A percentile compares a stretch with the other conserved stretches of the same genome.
These are phyloP conservation scores for Penicillium sumatraense DNA, from an alignment of 2,329 filamentous ascomycete species.

Conservation along the genomic window DNA sequence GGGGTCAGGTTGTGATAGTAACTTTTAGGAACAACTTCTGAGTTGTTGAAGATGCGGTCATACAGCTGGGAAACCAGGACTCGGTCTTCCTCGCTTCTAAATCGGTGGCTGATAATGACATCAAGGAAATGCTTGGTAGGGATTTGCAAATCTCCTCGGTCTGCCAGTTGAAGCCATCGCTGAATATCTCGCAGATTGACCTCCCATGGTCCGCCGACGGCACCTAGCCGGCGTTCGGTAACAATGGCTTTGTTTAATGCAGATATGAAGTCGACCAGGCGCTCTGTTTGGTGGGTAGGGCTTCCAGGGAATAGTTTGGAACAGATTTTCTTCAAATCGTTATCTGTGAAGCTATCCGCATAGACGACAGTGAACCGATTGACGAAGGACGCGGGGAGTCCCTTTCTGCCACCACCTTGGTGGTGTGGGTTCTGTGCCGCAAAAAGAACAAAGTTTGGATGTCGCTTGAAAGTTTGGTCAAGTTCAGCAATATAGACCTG, in stretches of 20 bases:
- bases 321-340: constrained; percentile 84
- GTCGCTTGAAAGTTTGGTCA: constrained; percentile 88
- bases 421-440: constrained; percentile 98
- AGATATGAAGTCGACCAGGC: constrained; percentile 79
- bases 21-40: constrained; percentile 54
- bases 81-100: constrained; percentile 74
- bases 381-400: constrained; percentile 91
- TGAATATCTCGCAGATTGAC: constrained; percentile 91
- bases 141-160: constrained; percentile 64
- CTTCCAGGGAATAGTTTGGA: constrained; percentile 73
- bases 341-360: constrained; percentile 81
- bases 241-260: constrained; percentile 74
- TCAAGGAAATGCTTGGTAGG: constrained; percentile 75
- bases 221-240: constrained; percentile 58
- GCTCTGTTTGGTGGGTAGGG: constrained; percentile 61
- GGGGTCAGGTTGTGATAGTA: constrained; percentile 74
- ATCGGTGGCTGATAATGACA: constrained; percentile 83
- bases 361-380: constrained; percentile 99
- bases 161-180: constrained; percentile 79
- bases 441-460: constrained; percentile 90
- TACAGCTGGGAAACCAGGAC: constrained; percentile 69
- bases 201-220: constrained; percentile 81
- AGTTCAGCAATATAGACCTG: constrained; percentile 95
- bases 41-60: constrained; percentile 61
- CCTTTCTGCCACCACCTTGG: constrained; percentile 93